Evolutionary conservation across 2,329 filamentous ascomycete species (phyloP).

Genomic region (Uncinocarpus reesii): DNA sequence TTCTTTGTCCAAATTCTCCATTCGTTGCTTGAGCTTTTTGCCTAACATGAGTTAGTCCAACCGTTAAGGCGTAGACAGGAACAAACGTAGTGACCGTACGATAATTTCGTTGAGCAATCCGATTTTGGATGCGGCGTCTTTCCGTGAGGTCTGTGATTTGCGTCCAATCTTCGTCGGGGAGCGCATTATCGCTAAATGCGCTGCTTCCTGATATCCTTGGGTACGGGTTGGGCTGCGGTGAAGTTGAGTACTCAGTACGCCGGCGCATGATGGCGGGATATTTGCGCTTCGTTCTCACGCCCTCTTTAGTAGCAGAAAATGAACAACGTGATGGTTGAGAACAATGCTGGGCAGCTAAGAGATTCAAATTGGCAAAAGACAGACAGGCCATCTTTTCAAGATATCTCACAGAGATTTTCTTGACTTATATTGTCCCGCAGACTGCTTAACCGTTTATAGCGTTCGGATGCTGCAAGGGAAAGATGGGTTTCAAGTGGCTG

Average conservation of each 20-base stretch:
- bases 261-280: conserved; percentile 5
- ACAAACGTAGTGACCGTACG: conserved; percentile 47
- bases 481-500: not conserved
- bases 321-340: not conserved
- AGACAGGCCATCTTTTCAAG: not conserved
- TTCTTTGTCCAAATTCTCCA: conserved; percentile 55
- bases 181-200: conserved; percentile 87
- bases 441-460: too few relatives aligned
- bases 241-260: not conserved
- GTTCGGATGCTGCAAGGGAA: not conserved
- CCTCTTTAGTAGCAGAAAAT: not conserved
- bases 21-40: conserved; percentile 58
- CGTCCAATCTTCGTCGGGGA: conserved; percentile 97
- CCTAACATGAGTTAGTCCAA: conserved; percentile 29
- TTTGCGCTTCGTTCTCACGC: not conserved
- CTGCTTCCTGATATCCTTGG: conserved; percentile 75
- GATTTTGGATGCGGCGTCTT: conserved; percentile 87
- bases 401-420: too few relatives aligned
- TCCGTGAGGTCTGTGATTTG: conserved; percentile 97
- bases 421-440: too few relatives aligned
- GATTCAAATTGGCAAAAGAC: not conserved
- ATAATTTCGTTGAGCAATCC: conserved; percentile 95
- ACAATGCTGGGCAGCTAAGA: not conserved
- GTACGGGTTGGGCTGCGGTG: conserved; percentile 16
- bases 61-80: not conserved